Evolutionary conservation across 768 basidiomycete genomes (phyloP).

Genomic region (Tulasnella sp.): DNA sequence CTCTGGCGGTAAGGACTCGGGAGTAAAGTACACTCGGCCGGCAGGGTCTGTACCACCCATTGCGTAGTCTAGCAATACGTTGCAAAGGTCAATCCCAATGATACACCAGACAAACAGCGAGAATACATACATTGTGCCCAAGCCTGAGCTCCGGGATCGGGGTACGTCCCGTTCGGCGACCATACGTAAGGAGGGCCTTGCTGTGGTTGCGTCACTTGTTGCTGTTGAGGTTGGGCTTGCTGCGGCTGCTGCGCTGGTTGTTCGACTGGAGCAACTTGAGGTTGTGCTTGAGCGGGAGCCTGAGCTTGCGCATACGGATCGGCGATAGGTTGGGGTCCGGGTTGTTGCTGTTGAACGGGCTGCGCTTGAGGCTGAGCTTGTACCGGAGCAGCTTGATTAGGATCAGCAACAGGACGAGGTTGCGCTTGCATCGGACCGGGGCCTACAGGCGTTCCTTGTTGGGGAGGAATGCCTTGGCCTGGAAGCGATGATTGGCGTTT

Average conservation of each 20-base stretch:
- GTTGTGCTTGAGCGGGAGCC: neutral
- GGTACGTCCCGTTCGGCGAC: conserved; percentile 54
- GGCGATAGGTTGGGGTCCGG: neutral
- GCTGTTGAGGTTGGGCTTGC: conserved; percentile 19
- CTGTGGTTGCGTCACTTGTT: conserved; percentile 12
- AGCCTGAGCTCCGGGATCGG: conserved; percentile 70
- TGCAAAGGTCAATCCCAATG: neutral
- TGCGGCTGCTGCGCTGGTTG: conserved; percentile 3
- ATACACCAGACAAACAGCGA: neutral
- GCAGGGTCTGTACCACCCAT: conserved; percentile 62
- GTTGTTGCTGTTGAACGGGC: neutral
- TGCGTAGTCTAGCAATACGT: conserved; percentile 39
- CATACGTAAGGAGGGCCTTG: conserved; percentile 41
- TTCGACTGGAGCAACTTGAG: neutral
- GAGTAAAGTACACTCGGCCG: conserved; percentile 62
- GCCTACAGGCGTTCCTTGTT: conserved; percentile 18
- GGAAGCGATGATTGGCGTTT: conserved; percentile 12
- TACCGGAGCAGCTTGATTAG: conserved; percentile 13
- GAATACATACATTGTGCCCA: conserved; percentile 51
- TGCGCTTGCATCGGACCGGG: conserved; percentile 24
- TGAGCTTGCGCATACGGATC: conserved; percentile 1
- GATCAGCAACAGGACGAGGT: conserved; percentile 17
- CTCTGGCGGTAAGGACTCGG: conserved; percentile 15
- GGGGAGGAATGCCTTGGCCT: conserved; percentile 7
- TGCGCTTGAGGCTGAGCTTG: conserved; percentile 31